A percentile compares a stretch with the other conserved stretches of the same genome.
Conservation (phyloP, 192 early-diverging fungal genomes). For the Lobosporangium transversale region DNA sequence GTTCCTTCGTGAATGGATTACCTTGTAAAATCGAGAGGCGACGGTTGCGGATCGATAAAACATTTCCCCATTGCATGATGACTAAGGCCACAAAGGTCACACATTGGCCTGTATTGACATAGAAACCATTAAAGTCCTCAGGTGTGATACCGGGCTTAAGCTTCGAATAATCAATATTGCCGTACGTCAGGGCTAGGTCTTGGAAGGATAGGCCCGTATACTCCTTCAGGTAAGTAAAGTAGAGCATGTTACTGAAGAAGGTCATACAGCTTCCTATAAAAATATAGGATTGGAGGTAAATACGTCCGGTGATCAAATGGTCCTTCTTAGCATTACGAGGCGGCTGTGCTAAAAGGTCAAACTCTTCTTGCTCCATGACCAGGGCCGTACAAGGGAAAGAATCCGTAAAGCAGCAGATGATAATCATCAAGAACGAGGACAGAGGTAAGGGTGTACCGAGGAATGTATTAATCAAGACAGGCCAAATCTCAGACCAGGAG, state of each 20-base stretch:
- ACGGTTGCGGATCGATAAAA: slow-evolving; percentile 69
- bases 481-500: slow-evolving; percentile 77
- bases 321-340: slow-evolving; percentile 81
- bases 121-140: slow-evolving; percentile 37
- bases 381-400: slow-evolving; percentile 71
- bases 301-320: slow-evolving; percentile 69
- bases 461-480: slow-evolving; percentile 81
- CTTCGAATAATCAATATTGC: slow-evolving; percentile 34
- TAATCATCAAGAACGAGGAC: slow-evolving; percentile 79
- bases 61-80: slow-evolving; percentile 72
- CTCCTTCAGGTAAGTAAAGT: slow-evolving; percentile 72
- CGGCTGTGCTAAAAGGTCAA: slow-evolving; percentile 72
- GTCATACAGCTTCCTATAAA: slow-evolving; percentile 81
- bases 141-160: slow-evolving; percentile 15
- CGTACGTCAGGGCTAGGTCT: slow-evolving; percentile 49
- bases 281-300: slow-evolving; percentile 81
- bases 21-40: slow-evolving; percentile 69
- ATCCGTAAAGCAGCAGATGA: slow-evolving; percentile 64
- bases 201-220: slow-evolving; percentile 64
- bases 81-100: slow-evolving; percentile 73
- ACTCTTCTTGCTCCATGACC: slow-evolving; percentile 83
- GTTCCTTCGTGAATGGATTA: slow-evolving; percentile 68
- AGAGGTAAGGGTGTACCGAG: slow-evolving; percentile 84
- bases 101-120: slow-evolving; percentile 63
- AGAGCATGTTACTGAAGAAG: slow-evolving; percentile 72